These are phyloP conservation scores for Petrea volubilis DNA, from an alignment of 257 asterid species.

Conservation along the genomic window DNA sequence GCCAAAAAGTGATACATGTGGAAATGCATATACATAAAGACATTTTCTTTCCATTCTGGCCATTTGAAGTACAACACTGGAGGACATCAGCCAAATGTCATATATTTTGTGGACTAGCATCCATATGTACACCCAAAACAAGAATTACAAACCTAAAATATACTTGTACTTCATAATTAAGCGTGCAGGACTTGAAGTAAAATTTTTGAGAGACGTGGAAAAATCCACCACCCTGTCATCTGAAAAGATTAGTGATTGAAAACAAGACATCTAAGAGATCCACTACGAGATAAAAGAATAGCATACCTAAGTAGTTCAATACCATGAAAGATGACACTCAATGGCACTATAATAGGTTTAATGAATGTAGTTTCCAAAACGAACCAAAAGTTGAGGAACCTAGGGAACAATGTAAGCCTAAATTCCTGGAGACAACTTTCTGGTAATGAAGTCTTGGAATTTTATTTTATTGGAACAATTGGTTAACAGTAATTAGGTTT, in stretches of 20 bases:
- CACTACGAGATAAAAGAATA: neutral
- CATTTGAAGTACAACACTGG: neutral
- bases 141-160: neutral
- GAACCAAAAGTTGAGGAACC: neutral
- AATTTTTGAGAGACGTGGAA: neutral
- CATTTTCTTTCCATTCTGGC: neutral
- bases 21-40: neutral
- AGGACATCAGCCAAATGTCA: conserved; percentile 16
- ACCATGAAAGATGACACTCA: neutral
- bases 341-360: neutral
- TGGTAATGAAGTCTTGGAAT: neutral
- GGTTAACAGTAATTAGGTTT: neutral
- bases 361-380: neutral
- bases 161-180: neutral
- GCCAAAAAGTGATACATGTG: neutral
- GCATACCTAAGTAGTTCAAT: neutral
- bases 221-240: neutral
- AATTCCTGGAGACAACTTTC: neutral
- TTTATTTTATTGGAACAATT: neutral
- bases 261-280: neutral
- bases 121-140: neutral
- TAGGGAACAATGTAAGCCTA: neutral
- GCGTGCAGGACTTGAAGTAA: neutral
- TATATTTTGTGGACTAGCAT: conserved; percentile 3
- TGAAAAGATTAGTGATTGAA: neutral